Base-by-base conservation (phyloP, 2,329 filamentous ascomycete genomes). In the Venturia aucupariae region DNA sequence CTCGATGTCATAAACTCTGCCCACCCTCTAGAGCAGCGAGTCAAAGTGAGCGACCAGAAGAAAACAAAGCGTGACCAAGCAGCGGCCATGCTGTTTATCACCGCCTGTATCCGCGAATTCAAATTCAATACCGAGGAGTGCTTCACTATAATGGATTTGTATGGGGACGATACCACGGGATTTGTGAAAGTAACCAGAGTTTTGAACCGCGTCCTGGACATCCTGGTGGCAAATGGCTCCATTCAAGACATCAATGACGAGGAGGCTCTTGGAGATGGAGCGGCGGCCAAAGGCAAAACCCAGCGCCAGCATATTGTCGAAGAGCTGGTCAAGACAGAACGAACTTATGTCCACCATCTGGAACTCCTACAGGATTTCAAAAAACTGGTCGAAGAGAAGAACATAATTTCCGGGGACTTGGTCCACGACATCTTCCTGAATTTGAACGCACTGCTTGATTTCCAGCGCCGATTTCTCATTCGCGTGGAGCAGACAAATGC, bases 381-480 rank as follows among this genome's bases (percentile, higher is more conserved):
- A 78, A 93, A 90, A 76, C 85, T 88, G 30, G 81, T 97, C 64
- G 92, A 97, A 70, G 89, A 95, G 73, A 92, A 88, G 68, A 92
- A 92, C 44, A 86, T 91, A 44, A 86, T 97, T 68, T 89, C 90
- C 1, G 93, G 94, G 63, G 94, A 99, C 73, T 85, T 88, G 11
- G 88, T 96, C 27, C 92, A 97, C 77, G 87, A 92, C 72, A 97
- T 99, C 67, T 99, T 99, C 77, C 82, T 97, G 67, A 99, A 99
- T 76, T 86, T 97, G 72, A 96, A 97, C 74, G 86, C 90, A 38
- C 90, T 99, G 60, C 83, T 99, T 62, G 94, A 99, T 75, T 96
- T 97, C 73, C 93, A 97, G 73, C 88, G 95, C 67, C 86, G 92
- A 35, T 97, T 99, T 71, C 81, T 99, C 60, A 97, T 99, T 71